Conservation (phyloP, 352 stramenopile genomes). For the Phytopythium kandeliae region DNA sequence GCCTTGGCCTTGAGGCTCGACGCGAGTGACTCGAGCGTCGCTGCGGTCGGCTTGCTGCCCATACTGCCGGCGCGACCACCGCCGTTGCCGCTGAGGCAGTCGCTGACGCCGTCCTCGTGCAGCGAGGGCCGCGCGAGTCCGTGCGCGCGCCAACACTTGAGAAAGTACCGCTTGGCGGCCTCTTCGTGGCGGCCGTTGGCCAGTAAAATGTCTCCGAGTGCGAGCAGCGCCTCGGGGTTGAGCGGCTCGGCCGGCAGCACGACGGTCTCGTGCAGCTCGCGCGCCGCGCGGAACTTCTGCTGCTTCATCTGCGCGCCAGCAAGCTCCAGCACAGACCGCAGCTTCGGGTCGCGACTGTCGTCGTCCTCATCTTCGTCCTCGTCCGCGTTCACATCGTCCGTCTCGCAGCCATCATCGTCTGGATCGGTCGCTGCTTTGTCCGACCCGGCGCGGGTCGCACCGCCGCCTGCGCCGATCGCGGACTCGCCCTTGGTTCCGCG, state of each 20-base stretch:
- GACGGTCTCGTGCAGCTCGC: conserved; percentile 39
- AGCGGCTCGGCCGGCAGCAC: conserved; percentile 28
- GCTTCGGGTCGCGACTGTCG: conserved; percentile 13
- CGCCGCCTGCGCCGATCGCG: too few relatives aligned
- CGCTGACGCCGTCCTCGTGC: background rate
- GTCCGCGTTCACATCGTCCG: background rate
- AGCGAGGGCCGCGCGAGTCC: background rate
- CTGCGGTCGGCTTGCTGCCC: background rate
- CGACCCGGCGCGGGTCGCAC: too few relatives aligned
- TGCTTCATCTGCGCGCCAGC: conserved; percentile 37
- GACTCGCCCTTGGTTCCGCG: background rate
- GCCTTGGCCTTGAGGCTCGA: conserved; percentile 4
- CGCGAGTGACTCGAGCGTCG: conserved; percentile 3
- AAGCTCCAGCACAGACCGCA: conserved; percentile 26
- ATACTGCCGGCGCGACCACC: background rate
- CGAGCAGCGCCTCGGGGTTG: conserved; percentile 43
- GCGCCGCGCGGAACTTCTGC: conserved; percentile 36
- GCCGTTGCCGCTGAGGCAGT: background rate
- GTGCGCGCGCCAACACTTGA: conserved; percentile 35
- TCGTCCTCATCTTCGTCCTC: conserved; percentile 5
- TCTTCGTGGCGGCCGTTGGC: conserved; percentile 31
- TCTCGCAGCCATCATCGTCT: background rate
- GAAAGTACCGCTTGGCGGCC: conserved; percentile 34
- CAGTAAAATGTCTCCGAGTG: conserved; percentile 44
- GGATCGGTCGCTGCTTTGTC: background rate